Conservation (phyloP, 78 protist genomes). For the Tieghemostelium lacteum region DNA sequence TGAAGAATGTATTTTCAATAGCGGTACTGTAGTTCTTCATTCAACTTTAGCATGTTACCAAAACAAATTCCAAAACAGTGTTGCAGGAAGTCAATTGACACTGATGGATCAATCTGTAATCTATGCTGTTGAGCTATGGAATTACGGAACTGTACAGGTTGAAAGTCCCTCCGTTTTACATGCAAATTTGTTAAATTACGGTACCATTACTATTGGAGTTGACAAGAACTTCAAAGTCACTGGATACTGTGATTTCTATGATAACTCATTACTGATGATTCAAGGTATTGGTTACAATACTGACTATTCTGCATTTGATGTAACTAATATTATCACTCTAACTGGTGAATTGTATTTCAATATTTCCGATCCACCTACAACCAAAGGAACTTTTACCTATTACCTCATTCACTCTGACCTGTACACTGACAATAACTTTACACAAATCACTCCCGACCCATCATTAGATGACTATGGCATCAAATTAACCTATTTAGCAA, state of each 20-base stretch:
- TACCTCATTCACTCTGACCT: background rate
- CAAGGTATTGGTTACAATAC: constrained; percentile 22
- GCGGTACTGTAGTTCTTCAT: too few relatives aligned
- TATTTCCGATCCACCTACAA: background rate
- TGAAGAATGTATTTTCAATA: too few relatives aligned
- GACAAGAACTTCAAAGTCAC: background rate
- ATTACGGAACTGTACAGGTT: too few relatives aligned
- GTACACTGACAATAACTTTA: background rate
- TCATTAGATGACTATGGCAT: background rate
- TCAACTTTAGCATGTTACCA: too few relatives aligned
- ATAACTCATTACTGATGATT: background rate
- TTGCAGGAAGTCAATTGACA: too few relatives aligned
- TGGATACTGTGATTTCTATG: background rate
- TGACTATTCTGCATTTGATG: background rate
- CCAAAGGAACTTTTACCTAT: background rate
- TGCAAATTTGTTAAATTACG: too few relatives aligned
- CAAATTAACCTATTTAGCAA: background rate
- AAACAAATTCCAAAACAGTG: too few relatives aligned
- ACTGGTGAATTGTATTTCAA: constrained; percentile 1
- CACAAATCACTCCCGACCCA: background rate
- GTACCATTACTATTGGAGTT: background rate
- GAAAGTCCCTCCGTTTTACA: too few relatives aligned
- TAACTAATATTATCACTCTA: background rate
- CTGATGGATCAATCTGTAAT: too few relatives aligned
- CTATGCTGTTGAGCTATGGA: too few relatives aligned